A percentile compares a stretch with the other conserved stretches of the same genome.
Evolutionary conservation across 2,329 filamentous ascomycete species (phyloP).

Genomic region (Bipolaris victoriae): DNA sequence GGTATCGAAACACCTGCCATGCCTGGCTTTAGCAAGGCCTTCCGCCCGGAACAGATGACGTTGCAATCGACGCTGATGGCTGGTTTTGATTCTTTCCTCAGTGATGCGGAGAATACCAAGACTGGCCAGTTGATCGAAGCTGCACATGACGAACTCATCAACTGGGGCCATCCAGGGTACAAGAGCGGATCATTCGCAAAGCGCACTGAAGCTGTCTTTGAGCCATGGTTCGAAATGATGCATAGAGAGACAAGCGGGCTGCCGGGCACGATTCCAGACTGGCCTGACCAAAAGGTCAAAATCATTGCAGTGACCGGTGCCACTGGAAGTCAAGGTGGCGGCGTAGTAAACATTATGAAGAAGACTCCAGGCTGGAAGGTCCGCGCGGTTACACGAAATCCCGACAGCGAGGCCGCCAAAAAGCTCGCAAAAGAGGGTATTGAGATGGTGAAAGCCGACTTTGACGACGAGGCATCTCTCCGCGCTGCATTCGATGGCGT

Average conservation of each 20-base stretch:
- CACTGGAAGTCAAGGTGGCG: conserved; percentile 37
- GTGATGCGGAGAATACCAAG: conserved; percentile 48
- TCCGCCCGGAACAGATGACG: conserved; percentile 40
- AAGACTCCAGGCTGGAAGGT: conserved; percentile 32
- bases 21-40: conserved; percentile 44
- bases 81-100: conserved; percentile 54
- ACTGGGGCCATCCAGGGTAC: conserved; percentile 45
- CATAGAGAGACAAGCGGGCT: conserved; percentile 54
- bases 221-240: conserved; percentile 54
- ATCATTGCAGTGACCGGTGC: conserved; percentile 38
- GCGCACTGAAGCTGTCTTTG: conserved; percentile 55
- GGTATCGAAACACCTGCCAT: conserved; percentile 53
- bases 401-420: conserved; percentile 27
- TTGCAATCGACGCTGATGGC: conserved; percentile 52
- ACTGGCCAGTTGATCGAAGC: conserved; percentile 54
- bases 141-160: conserved; percentile 49
- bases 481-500: conserved; percentile 28
- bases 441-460: conserved; percentile 29
- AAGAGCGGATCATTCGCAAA: conserved; percentile 52
- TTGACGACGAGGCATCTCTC: conserved; percentile 29
- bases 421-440: conserved; percentile 29
- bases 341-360: conserved; percentile 35
- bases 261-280: conserved; percentile 44
- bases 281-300: conserved; percentile 27
- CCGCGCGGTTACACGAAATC: conserved; percentile 30